Evolutionary conservation across 352 stramenopile genomes (phyloP).

Genomic region (Phytopythium vexans): DNA sequence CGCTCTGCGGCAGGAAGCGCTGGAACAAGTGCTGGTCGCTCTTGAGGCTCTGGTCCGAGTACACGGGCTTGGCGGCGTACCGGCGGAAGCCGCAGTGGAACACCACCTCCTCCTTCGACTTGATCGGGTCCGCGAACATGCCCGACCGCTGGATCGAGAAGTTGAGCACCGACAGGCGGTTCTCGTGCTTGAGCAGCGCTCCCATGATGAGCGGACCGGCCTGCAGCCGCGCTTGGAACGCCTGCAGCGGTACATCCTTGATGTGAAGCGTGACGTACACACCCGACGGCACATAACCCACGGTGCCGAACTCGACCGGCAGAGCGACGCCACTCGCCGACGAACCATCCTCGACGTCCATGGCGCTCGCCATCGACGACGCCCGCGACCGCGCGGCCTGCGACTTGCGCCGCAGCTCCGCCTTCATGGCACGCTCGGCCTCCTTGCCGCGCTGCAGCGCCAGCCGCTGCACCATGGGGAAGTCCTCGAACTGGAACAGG

Average conservation of each 20-base stretch:
- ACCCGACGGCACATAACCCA: constrained; percentile 91
- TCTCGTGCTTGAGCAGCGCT: constrained; percentile 95
- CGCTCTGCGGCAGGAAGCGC: constrained; percentile 91
- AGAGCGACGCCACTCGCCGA: constrained; percentile 15
- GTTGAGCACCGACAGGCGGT: constrained; percentile 97
- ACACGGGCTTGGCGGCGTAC: constrained; percentile 92
- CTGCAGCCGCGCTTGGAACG: constrained; percentile 51
- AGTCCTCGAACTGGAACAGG: constrained; percentile 97
- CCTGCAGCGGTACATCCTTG: constrained; percentile 57
- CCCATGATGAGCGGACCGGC: constrained; percentile 68
- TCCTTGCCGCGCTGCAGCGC: constrained; percentile 84
- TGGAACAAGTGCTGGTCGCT: constrained; percentile 99
- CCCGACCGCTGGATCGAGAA: constrained; percentile 91
- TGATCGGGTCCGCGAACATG: constrained; percentile 88
- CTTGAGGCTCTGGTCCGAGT: constrained; percentile 98
- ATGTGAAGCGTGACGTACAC: constrained; percentile 92
- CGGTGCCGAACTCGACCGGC: constrained; percentile 52
- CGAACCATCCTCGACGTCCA: constrained; percentile 71
- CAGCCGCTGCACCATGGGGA: constrained; percentile 92
- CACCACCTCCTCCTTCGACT: constrained; percentile 95
- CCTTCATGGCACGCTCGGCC: constrained; percentile 67
- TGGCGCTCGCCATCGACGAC: constrained; percentile 51
- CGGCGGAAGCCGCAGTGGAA: constrained; percentile 97
- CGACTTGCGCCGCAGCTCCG: constrained; percentile 55
- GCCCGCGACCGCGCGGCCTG: constrained; percentile 40